Percentiles rank a stretch among this genome's conserved stretches.
These are phyloP conservation scores for Fraxinus cuspidata DNA, from an alignment of 257 asterid genomes.

Conservation along the genomic window DNA sequence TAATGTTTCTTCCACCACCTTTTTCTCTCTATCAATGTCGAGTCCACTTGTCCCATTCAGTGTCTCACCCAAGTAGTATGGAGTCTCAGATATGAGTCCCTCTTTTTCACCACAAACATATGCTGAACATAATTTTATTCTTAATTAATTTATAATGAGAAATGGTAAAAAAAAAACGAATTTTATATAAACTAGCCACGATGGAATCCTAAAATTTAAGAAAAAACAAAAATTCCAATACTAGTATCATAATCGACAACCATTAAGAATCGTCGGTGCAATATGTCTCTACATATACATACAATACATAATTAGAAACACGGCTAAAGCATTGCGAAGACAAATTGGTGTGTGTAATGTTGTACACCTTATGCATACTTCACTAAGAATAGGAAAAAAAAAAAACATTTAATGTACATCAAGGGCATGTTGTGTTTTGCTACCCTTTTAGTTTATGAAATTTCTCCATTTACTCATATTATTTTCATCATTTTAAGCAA, in stretches of 20 bases:
- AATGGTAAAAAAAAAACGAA: too few species aligned
- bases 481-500: not conserved
- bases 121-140: conserved; percentile 35
- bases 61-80: conserved; percentile 56
- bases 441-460: not conserved
- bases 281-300: not conserved
- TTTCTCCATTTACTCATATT: not conserved
- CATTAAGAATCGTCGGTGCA: not conserved
- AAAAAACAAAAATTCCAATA: too few species aligned
- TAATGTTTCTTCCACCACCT: conserved; percentile 45
- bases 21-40: conserved; percentile 54
- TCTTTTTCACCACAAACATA: conserved; percentile 65
- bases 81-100: conserved; percentile 57
- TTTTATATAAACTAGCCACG: too few species aligned
- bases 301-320: not conserved
- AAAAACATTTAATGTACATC: not conserved
- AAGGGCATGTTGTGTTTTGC: not conserved
- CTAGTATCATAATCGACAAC: not conserved
- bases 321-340: not conserved
- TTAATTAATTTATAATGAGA: too few species aligned
- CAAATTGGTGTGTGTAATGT: not conserved
- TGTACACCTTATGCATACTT: not conserved
- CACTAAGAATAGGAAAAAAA: too few species aligned
- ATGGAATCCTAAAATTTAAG: too few species aligned
- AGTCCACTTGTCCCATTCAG: conserved; percentile 56